A percentile compares a stretch with the other conserved stretches of the same genome.
Conservation (phyloP, 352 stramenopile genomes). For the Plasmopara muralis region DNA sequence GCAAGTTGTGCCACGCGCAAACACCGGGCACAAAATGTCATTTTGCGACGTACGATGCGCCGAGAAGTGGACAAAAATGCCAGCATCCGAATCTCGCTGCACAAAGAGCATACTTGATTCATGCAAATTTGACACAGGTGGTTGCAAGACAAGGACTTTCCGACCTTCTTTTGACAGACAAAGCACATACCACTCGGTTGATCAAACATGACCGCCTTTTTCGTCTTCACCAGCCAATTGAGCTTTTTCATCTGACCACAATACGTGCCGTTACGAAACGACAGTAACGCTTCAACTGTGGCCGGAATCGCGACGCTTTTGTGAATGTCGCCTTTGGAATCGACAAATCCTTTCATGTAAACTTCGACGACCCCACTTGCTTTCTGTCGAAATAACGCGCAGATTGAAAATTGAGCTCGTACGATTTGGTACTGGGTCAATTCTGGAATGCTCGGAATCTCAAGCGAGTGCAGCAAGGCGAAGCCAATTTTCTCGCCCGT, state of each 20-base stretch:
- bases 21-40: slow-evolving; percentile 25
- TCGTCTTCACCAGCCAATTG: slow-evolving; percentile 31
- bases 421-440: slow-evolving; percentile 30
- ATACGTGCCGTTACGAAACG: slow-evolving; percentile 28
- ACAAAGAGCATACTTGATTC: slow-evolving; percentile 25
- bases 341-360: slow-evolving; percentile 36
- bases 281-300: slow-evolving; percentile 30
- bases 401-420: slow-evolving; percentile 32
- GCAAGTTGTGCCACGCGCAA: slow-evolving; percentile 16
- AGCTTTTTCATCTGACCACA: slow-evolving; percentile 43
- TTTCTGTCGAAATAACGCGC: slow-evolving; percentile 27
- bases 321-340: slow-evolving; percentile 31
- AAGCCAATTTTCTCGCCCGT: slow-evolving; percentile 41
- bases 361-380: slow-evolving; percentile 21
- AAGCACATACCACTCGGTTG: slow-evolving; percentile 11
- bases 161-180: slow-evolving; percentile 14
- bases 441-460: slow-evolving; percentile 34
- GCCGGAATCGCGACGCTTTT: slow-evolving; percentile 24
- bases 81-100: slow-evolving; percentile 16
- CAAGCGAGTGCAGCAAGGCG: slow-evolving; percentile 44
- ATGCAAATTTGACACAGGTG: slow-evolving; percentile 29
- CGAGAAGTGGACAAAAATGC: slow-evolving; percentile 23
- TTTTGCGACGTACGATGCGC: slow-evolving; percentile 15
- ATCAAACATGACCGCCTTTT: slow-evolving; percentile 30
- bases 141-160: slow-evolving; percentile 5